Percentiles rank a stretch among this genome's conserved stretches.
These are phyloP conservation scores for Paramecium pentaurelia DNA, from an alignment of 73 alveolate species.

Conservation along the genomic window DNA sequence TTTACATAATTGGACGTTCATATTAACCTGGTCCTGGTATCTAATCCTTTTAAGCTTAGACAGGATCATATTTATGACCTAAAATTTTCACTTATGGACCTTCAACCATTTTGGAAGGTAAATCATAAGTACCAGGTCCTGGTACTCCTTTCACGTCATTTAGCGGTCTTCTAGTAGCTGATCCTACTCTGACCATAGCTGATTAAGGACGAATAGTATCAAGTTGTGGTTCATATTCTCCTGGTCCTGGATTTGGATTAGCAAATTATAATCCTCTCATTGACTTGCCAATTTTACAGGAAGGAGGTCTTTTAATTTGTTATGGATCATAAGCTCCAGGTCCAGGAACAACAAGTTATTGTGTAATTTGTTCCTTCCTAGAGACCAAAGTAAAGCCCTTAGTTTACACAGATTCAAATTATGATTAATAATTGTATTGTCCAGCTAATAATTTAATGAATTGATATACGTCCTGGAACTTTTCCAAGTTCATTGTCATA, in stretches of 20 bases:
- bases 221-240: slow-evolving; percentile 33
- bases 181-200: slow-evolving; percentile 37
- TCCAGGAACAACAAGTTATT: slow-evolving; percentile 25
- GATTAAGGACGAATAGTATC: not conserved
- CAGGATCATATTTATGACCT: slow-evolving; percentile 56
- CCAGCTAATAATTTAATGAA: not conserved
- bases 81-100: slow-evolving; percentile 43
- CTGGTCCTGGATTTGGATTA: slow-evolving; percentile 59
- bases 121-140: slow-evolving; percentile 64
- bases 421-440: not conserved
- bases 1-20: not conserved
- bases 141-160: slow-evolving; percentile 16
- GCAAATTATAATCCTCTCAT: not conserved
- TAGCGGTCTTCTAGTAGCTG: slow-evolving; percentile 29
- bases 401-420: not conserved
- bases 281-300: slow-evolving; percentile 9
- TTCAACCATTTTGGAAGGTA: slow-evolving; percentile 58
- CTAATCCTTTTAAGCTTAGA: slow-evolving; percentile 18
- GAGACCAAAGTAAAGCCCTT: slow-evolving; percentile 26
- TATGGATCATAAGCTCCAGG: slow-evolving; percentile 50
- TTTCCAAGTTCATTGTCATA: slow-evolving; percentile 1
- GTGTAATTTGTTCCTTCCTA: not conserved
- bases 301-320: slow-evolving; percentile 23
- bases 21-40: slow-evolving; percentile 61
- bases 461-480: slow-evolving; percentile 13